Percentiles rank a stretch among this genome's conserved stretches.
Conservation (phyloP, 2,329 filamentous ascomycete genomes). For the Sclerotinia subarctica region DNA sequence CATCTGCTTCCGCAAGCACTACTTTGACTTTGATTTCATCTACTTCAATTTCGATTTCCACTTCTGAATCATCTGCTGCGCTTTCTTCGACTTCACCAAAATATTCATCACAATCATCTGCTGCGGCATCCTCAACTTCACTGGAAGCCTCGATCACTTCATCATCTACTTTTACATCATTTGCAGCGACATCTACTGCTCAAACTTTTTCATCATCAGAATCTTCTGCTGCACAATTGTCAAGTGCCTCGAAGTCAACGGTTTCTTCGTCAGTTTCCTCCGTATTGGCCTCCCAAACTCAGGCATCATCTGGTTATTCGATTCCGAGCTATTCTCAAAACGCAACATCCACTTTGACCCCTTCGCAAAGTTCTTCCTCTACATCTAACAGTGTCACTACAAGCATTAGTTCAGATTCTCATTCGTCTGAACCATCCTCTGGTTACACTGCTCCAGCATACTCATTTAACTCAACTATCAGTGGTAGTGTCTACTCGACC, state of each 20-base stretch:
- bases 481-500: background rate
- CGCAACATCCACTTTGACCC: background rate
- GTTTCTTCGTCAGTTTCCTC: background rate
- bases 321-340: conserved; percentile 1
- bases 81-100: background rate
- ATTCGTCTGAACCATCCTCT: conserved; percentile 6
- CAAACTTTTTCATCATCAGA: conserved; percentile 5
- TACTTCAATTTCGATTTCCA: background rate
- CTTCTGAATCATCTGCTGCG: background rate
- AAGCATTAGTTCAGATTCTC: background rate
- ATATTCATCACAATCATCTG: background rate
- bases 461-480: background rate
- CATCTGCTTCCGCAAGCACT: background rate
- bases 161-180: background rate
- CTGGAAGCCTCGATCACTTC: background rate
- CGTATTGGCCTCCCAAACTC: background rate
- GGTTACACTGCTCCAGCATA: conserved; percentile 9
- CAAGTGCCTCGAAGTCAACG: background rate
- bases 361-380: background rate
- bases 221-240: background rate
- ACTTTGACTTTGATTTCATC: background rate
- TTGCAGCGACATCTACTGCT: background rate
- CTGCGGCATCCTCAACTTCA: background rate
- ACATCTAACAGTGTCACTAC: background rate
- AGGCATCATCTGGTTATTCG: background rate